These are phyloP conservation scores for Graphilbum ipis-grandicollis DNA, from an alignment of 2,329 filamentous ascomycete genomes.

Conservation along the genomic window DNA sequence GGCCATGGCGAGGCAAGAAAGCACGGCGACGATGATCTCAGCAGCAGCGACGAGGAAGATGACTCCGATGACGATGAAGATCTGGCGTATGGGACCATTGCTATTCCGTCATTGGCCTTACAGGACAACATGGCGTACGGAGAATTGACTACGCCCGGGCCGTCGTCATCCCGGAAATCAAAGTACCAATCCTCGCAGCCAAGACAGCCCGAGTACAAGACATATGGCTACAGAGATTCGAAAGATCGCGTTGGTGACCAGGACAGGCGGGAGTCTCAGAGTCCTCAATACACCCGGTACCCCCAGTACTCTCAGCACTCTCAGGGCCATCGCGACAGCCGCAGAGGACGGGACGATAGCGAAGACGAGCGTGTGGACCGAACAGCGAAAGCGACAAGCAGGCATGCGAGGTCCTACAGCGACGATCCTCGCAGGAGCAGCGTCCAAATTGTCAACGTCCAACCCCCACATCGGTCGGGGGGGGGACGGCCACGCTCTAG, in stretches of 20 bases:
- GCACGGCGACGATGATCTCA: constrained; percentile 3
- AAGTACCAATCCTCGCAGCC: no score
- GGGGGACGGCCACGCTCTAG: no score
- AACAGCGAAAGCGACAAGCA: no score
- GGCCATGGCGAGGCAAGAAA: background rate
- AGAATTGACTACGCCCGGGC: constrained; percentile 12
- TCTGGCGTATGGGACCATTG: constrained; percentile 29
- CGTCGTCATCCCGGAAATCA: constrained; percentile 17
- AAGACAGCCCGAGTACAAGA: no score
- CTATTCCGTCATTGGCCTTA: constrained; percentile 3
- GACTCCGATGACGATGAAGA: constrained; percentile 13
- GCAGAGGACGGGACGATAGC: constrained; percentile 23
- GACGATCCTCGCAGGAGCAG: constrained; percentile 18
- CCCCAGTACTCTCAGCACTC: no score
- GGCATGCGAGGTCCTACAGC: constrained; percentile 7
- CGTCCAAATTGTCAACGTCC: constrained; percentile 24
- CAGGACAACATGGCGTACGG: background rate
- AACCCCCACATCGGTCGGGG: constrained; percentile 18
- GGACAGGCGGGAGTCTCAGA: no score
- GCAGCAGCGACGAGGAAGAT: constrained; percentile 6
- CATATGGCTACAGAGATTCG: no score
- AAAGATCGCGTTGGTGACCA: no score
- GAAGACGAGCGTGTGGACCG: constrained; percentile 1
- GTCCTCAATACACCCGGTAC: no score
- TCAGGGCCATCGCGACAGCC: no score